Evolutionary conservation across 1,139 yeast genomes (phyloP), one percentile per base, ranked within the genome.

Genomic region (Kodamaea alishanica): DNA sequence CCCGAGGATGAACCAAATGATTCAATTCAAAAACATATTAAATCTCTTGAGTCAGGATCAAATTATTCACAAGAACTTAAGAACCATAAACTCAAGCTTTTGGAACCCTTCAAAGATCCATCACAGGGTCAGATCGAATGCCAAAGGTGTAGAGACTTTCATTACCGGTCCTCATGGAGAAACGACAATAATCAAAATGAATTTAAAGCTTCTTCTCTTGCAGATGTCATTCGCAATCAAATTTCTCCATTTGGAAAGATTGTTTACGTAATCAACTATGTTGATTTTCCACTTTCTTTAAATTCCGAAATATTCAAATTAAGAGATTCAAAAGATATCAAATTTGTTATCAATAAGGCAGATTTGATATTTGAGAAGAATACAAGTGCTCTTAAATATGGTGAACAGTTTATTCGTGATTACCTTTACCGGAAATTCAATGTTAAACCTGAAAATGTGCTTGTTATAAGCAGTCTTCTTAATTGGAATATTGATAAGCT

Each of bases 221-320:
- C 62, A 3, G 56, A 61, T 4, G 61, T 79, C 2, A 43, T 79
- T 47, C 50, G 59, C 5, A 44, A 49, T 3, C 43, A 43, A 6
- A 65, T 82, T 2, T 86, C 88, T 3, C 54, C 52, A 2, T 52
- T 62, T 25, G 77, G 80, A 1, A 72, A 24, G 26, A 51, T 85
- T 2, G 72, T 82, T 2, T 81, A 83, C 51, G 77, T 85, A 1
- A 67, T 81, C 9, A 80, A 81, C 34, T 80, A 83, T 0, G 59
- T 70, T 24, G 95, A 86, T 48, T 85, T 85, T 52, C 96, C 96
- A 2, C 62, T 81, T 38, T 73, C 79, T 6, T 58, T 78, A 11
- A 70, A 68, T 43, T 61, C 54, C n/a, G 54, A 54, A 6, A 61
- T 78, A 20, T 61, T 69, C 29, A 54, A 65, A 39, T 56, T 58